phyloP scores from a whole-genome alignment of 2,329 filamentous ascomycete species.

The Simplicillium sp. region DNA sequence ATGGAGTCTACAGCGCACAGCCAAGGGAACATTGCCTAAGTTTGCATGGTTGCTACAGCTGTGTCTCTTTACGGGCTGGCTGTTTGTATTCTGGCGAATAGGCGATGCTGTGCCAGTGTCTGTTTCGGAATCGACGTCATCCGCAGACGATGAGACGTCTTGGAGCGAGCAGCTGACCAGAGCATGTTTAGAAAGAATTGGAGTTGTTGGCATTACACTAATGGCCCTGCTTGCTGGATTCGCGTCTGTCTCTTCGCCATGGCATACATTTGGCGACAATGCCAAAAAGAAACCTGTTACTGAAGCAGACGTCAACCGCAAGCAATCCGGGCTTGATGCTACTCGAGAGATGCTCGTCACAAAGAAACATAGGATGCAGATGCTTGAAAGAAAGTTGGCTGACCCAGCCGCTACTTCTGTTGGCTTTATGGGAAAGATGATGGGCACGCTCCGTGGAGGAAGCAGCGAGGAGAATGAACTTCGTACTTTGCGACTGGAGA shows the following conservation, averaged over 20 bases:
- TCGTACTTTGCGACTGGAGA: conserved; percentile 59
- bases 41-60: conserved; percentile 56
- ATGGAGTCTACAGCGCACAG: conserved; percentile 50
- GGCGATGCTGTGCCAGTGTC: conserved; percentile 50
- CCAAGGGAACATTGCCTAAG: conserved; percentile 45
- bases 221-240: conserved; percentile 88
- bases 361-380: conserved; percentile 64
- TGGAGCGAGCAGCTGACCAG: conserved; percentile 31
- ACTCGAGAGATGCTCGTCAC: conserved; percentile 69
- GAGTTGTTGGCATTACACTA: conserved; percentile 74
- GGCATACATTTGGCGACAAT: conserved; percentile 69
- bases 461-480: conserved; percentile 51
- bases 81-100: conserved; percentile 68
- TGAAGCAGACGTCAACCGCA: conserved; percentile 65
- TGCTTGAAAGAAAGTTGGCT: conserved; percentile 54
- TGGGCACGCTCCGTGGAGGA: conserved; percentile 61
- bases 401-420: conserved; percentile 25
- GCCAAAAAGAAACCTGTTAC: conserved; percentile 50
- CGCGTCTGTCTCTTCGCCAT: conserved; percentile 77
- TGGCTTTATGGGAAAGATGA: conserved; percentile 64
- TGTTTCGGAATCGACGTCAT: conserved; percentile 13
- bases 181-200: conserved; percentile 59
- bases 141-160: conserved; percentile 11
- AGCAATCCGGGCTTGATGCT: conserved; percentile 69
- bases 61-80: conserved; percentile 56